phyloP scores from a whole-genome alignment of 768 basidiomycete genomes.

The Infundibulicybe gibba region DNA sequence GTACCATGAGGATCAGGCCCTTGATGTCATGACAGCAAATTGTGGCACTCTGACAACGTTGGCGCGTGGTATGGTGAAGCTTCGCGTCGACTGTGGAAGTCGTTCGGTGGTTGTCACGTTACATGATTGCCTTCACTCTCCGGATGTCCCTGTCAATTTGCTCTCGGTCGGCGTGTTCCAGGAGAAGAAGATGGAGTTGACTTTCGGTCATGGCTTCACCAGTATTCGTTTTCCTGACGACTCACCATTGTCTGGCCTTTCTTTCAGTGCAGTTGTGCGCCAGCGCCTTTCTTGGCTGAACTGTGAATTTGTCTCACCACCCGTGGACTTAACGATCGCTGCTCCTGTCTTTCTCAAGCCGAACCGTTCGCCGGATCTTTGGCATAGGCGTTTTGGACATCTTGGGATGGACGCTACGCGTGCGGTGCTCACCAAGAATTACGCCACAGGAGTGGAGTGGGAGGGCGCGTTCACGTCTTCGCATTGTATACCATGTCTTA shows the following conservation, averaged over 20 bases:
- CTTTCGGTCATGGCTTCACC: not conserved
- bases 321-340: not conserved
- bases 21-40: not conserved
- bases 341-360: constrained; percentile 1
- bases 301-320: not conserved
- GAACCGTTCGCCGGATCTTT: constrained; percentile 8
- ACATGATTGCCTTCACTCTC: not conserved
- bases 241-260: not conserved
- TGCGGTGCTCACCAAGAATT: constrained; percentile 10
- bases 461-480: not conserved
- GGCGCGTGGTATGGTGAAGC: not conserved
- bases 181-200: not conserved
- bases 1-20: not conserved
- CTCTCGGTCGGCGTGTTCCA: not conserved
- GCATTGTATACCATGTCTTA: constrained; percentile 17
- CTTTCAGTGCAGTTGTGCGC: not conserved
- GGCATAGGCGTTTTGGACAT: constrained; percentile 23
- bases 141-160: not conserved
- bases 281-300: not conserved
- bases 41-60: not conserved
- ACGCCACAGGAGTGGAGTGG: constrained; percentile 11
- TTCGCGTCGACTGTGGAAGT: not conserved
- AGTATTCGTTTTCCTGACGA: not conserved
- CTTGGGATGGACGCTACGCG: constrained; percentile 12
- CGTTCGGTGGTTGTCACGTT: not conserved